Evolutionary conservation across 257 asterid species (phyloP), one percentile per base, ranked within the genome.

Genomic region (Solanum verrucosum): DNA sequence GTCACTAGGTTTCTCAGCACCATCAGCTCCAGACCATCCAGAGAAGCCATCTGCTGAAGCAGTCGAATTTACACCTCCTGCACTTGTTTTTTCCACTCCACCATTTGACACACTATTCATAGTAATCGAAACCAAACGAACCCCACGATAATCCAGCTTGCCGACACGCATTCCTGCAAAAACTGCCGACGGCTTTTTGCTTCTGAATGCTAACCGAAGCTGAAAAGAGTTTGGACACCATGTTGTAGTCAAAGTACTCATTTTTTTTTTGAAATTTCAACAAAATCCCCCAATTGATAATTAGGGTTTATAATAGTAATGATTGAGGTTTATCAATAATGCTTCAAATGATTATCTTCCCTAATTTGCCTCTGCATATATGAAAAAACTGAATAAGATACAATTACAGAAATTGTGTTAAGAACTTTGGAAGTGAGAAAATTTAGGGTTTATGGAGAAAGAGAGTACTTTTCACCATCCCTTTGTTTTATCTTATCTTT

Each of bases 171-270:
- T 68, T 84, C 87, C 89, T 21, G 88, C 88, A 71, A 91, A 86
- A 27, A 90, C 42, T 65, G 87, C 37, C 6, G 92, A 23, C 40
- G 89, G 52, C 88, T 79, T 96, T 87, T 93, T 92, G 90, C 92
- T 34, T 83, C 88, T 90, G 89, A 96, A 87, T 1, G 98, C 95
- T 88, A 95, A 91, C 87, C 96, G 96, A 90, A 97, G 99, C 96
- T 97, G 99, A 88, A 90, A 93, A 33, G 98, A 96, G 84, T 91
- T 93, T 81, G 99, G 99, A 79, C 92, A 91, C 91, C 94, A 95
- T 87, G 98, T 87, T 87, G 97, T 87, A 49, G 94, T 88, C 88
- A 94, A 85, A 81, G 95, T 90, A 91, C 92, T 91, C 99, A 95
- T 84, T 31, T 18, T 75, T 25, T 29, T 75, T 16, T 46, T 27